These are phyloP conservation scores for Talaromyces sp. DNA, from an alignment of 2,329 filamentous ascomycete genomes.

Conservation along the genomic window DNA sequence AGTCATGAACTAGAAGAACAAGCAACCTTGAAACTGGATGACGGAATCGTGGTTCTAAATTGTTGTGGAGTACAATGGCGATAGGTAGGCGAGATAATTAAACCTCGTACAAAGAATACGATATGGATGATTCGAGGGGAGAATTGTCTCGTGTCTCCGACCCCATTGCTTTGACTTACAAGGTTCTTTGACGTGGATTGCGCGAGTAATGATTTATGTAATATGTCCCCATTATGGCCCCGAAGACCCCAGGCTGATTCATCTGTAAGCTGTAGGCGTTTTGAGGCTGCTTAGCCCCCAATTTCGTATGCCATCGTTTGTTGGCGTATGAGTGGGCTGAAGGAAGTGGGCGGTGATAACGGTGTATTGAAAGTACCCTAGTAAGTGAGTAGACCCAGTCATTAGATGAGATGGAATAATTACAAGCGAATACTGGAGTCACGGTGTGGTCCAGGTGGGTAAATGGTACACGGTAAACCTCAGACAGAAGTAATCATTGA, in stretches of 20 bases:
- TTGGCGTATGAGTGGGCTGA: neutral
- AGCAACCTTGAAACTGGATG: neutral
- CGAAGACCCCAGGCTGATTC: neutral
- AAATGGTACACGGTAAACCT: neutral
- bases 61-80: neutral
- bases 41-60: neutral
- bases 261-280: neutral
- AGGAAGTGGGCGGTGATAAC: neutral
- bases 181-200: neutral
- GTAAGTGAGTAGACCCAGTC: neutral
- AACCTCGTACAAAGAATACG: neutral
- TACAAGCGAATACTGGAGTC: neutral
- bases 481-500: neutral
- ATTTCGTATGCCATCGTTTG: neutral
- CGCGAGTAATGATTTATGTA: neutral
- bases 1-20: neutral
- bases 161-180: neutral
- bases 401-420: neutral
- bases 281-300: neutral
- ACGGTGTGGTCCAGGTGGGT: neutral
- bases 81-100: neutral
- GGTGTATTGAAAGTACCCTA: neutral
- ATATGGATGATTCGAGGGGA: neutral
- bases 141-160: neutral
- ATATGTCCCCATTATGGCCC: neutral